A percentile compares a stretch with the other conserved stretches of the same genome.
These are phyloP conservation scores for Toxoplasma gondii DNA, from an alignment of 169 alveolate genomes.

Conservation along the genomic window DNA sequence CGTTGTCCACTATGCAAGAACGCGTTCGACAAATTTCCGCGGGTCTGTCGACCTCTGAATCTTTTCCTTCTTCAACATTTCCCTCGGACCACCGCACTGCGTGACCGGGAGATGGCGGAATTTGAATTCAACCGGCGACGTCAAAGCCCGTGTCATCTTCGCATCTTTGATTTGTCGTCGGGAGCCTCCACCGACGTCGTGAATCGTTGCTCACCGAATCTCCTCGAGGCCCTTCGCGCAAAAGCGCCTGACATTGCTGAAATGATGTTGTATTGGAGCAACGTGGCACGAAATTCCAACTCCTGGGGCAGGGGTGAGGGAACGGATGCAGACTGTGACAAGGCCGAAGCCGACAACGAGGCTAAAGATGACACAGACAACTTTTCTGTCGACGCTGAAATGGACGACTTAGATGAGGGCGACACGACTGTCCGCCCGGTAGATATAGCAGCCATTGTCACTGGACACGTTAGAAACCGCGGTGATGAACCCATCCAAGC, in stretches of 20 bases:
- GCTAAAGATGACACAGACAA: background rate
- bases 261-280: background rate
- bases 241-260: background rate
- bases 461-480: slow-evolving; percentile 11
- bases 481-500: slow-evolving; percentile 32
- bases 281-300: background rate
- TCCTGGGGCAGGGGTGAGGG: background rate
- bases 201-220: background rate
- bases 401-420: slow-evolving; percentile 33
- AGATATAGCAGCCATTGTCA: background rate
- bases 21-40: slow-evolving; percentile 22
- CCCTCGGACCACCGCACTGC: slow-evolving; percentile 12
- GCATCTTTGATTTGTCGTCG: background rate
- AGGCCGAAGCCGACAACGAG: background rate
- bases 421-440: slow-evolving; percentile 1
- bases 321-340: background rate
- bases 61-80: background rate
- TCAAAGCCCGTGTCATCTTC: slow-evolving; percentile 29
- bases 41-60: slow-evolving; percentile 45
- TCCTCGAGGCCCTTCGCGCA: background rate
- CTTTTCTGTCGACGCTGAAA: background rate
- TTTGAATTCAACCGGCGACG: background rate
- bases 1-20: slow-evolving; percentile 30
- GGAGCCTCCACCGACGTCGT: background rate
- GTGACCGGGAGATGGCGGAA: slow-evolving; percentile 28